Evolutionary conservation across 2,329 filamentous ascomycete genomes (phyloP).

Genomic region (Cladosporium phlei): DNA sequence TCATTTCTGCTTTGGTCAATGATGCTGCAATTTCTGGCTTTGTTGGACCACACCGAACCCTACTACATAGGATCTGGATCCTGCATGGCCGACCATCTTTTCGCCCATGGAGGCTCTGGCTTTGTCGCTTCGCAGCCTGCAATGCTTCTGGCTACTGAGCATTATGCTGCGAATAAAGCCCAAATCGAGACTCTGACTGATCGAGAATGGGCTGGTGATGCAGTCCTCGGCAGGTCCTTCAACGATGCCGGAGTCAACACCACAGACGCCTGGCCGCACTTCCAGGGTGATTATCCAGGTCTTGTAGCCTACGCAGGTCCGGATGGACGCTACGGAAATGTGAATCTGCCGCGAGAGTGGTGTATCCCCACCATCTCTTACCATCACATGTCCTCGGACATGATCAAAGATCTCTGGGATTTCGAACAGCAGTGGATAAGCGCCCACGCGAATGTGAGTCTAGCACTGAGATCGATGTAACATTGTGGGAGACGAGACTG

Average conservation of each 20-base stretch:
- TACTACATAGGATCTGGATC: constrained; percentile 34
- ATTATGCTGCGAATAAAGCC: constrained; percentile 39
- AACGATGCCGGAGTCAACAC: constrained; percentile 42
- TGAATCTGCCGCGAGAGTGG: constrained; percentile 28
- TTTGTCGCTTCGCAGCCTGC: constrained; percentile 41
- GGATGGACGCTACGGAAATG: constrained; percentile 24
- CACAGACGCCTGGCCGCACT: constrained; percentile 38
- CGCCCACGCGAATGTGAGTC: constrained; percentile 14
- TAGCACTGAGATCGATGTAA: no score
- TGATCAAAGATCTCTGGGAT: constrained; percentile 25
- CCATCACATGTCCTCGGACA: constrained; percentile 28
- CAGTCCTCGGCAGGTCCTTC: constrained; percentile 47
- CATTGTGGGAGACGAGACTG: background rate
- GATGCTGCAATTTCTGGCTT: constrained; percentile 48
- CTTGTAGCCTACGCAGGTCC: constrained; percentile 35
- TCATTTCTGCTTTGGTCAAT: constrained; percentile 53
- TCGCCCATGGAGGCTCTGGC: constrained; percentile 41
- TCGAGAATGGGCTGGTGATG: constrained; percentile 51
- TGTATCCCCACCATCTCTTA: constrained; percentile 39
- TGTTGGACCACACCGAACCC: constrained; percentile 45
- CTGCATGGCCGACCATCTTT: constrained; percentile 31
- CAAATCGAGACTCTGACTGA: constrained; percentile 40
- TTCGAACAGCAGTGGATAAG: constrained; percentile 29
- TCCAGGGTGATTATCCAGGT: constrained; percentile 40
- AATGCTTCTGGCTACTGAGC: constrained; percentile 27